Evolutionary conservation across 225 moss, liverwort and hornwort species (phyloP), one percentile per base, ranked within the genome.

Genomic region (Pseudisothecium myosuroides): DNA sequence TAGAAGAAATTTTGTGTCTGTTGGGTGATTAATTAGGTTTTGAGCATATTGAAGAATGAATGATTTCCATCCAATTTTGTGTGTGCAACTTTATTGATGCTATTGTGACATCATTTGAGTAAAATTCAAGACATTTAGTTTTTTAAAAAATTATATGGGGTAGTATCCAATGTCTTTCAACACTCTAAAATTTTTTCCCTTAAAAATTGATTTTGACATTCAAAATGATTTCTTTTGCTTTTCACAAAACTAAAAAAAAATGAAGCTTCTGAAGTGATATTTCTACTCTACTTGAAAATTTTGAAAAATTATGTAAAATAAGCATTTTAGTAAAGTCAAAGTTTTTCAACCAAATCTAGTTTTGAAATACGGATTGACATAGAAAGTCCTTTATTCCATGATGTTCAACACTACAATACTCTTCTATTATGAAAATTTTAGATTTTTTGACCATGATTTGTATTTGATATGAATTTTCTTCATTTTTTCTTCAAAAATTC

Each of bases 211-310:
- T 31, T 75, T 49, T 31, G 4, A 15, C 7, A 47, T 47, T 47
- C 16, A 47, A 29, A 29, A 3, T 4, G 0, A 31, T 49, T 11
- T 47, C 5, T 31, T 11, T 49, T 0, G 6, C 7, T 75, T 49
- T 4, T 6, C 15, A 2, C 2, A 49, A 12, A 7, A 32, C 12
- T 31, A 7, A 75, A 0, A 75, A 0, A 19, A 1, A 31, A 19
- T 31, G 4, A 75, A 49, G 1, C 4, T 11, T 76, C 0, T 20
- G 0, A 32, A 34, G 13, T 20, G 13, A 34, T 50, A 5, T 34
- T 32, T 47, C 6, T 1, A 0, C 0, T 27, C 8, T 1, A 43
- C 1, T 9, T 27, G 3, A 0, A 43, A 16, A 17, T 5, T 27
- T 72, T 15, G 41, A 41, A 45, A 45, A 45, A 45, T 45, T 45